Evolutionary conservation across 768 basidiomycete genomes (phyloP).

Genomic region (Harrya chromipes): DNA sequence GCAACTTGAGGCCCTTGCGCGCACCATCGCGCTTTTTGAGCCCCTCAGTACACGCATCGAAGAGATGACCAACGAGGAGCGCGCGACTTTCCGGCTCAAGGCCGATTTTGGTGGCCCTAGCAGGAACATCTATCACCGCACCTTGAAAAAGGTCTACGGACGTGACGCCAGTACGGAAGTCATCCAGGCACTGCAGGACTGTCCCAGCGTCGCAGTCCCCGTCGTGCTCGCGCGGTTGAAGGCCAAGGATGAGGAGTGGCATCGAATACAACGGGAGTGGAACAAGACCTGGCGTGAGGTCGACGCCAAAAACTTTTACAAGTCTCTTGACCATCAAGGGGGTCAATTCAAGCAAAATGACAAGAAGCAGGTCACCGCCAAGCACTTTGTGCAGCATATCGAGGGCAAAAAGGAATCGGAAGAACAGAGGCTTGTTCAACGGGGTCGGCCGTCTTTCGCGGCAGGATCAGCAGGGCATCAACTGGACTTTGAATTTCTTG

Average conservation of each 20-base stretch:
- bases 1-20: slow-evolving; percentile 83
- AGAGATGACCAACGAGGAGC: slow-evolving; percentile 87
- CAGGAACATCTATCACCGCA: slow-evolving; percentile 86
- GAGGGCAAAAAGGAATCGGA: slow-evolving; percentile 66
- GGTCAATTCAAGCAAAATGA: slow-evolving; percentile 94
- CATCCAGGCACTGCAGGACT: slow-evolving; percentile 85
- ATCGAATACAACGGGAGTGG: slow-evolving; percentile 91
- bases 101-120: slow-evolving; percentile 87
- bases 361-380: slow-evolving; percentile 87
- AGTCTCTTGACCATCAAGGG: slow-evolving; percentile 94
- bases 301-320: slow-evolving; percentile 97
- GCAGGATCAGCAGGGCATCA: slow-evolving; percentile 60
- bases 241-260: slow-evolving; percentile 97
- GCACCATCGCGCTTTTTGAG: slow-evolving; percentile 90
- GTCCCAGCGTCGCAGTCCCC: slow-evolving; percentile 85
- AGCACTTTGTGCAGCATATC: slow-evolving; percentile 78
- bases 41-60: slow-evolving; percentile 82
- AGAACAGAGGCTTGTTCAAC: slow-evolving; percentile 33
- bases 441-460: slow-evolving; percentile 36
- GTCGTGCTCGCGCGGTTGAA: slow-evolving; percentile 87
- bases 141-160: slow-evolving; percentile 93
- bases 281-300: slow-evolving; percentile 96
- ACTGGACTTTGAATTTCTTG: slow-evolving; percentile 73
- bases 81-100: slow-evolving; percentile 74
- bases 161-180: slow-evolving; percentile 72